A percentile compares a stretch with the other conserved stretches of the same genome.
Conservation (phyloP, 495 filamentous ascomycete genomes). For the Penicillium steckii region DNA sequence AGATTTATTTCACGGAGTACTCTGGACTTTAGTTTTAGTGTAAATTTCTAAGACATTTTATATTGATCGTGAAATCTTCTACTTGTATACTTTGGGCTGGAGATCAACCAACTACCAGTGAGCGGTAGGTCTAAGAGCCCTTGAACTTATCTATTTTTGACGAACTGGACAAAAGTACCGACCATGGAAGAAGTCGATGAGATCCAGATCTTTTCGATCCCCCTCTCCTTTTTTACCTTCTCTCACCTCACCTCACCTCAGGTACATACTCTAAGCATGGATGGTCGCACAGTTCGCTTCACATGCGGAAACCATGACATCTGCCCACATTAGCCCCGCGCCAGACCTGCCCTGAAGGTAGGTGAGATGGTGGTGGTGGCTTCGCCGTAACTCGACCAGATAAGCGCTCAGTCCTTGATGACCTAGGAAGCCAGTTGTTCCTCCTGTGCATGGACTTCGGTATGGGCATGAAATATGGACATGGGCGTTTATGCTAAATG, state of each 20-base stretch:
- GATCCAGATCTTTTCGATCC: neutral
- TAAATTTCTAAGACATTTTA: too few relatives aligned
- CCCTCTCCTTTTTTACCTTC: too few relatives aligned
- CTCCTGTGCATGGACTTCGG: too few relatives aligned
- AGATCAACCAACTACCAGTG: too few relatives aligned
- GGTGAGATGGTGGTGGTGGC: slow-evolving; percentile 18
- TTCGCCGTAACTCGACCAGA: slow-evolving; percentile 18
- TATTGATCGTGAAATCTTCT: too few relatives aligned
- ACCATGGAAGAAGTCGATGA: slow-evolving; percentile 2
- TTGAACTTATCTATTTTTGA: neutral
- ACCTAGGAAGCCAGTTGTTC: too few relatives aligned
- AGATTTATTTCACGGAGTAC: neutral
- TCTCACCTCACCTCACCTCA: neutral
- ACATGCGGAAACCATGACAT: slow-evolving; percentile 25
- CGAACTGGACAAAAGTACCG: slow-evolving; percentile 1
- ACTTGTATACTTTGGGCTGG: too few relatives aligned
- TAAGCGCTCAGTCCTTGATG: slow-evolving; percentile 28
- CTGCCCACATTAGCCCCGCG: slow-evolving; percentile 21
- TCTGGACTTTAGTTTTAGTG: too few relatives aligned
- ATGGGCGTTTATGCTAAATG: neutral
- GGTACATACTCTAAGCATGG: neutral
- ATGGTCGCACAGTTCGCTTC: slow-evolving; percentile 24
- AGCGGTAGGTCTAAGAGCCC: neutral
- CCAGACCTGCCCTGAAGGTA: slow-evolving; percentile 13
- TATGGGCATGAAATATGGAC: neutral